Evolutionary conservation across 768 basidiomycete species (phyloP), one percentile per base, ranked within the genome.

Genomic region (Leucocoprinus leucothites): DNA sequence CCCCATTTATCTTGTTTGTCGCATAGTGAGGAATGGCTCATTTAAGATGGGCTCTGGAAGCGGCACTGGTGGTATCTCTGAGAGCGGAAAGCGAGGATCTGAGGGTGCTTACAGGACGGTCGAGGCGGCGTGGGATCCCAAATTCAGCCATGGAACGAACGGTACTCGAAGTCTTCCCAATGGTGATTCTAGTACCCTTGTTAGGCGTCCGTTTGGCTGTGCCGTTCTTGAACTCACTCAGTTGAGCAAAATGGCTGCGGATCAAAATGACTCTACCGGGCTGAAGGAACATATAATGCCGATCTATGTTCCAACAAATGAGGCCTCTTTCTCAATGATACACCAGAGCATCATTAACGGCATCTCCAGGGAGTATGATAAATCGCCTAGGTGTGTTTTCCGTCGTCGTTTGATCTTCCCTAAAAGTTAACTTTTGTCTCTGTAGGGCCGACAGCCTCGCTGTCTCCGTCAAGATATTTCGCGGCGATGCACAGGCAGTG

Each of bases 131-230:
- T 60, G 62, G 62, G 65, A 65, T 38, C 53, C 64, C 31, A 57
- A 58, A 28, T 59, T 64, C 42, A 62, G 65, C 36, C 69, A 69
- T 51, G 58, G 64, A 3, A 31, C 49, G 22, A 58, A 59, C 35
- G 57, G 57, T 13, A 50, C 57, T 9, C 47, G 47, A 16, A 49
- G 19, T 18, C 6, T 13, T 3, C 14, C 21, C 22, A 61, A 66
- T 58, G 56, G 64, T 40, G 48, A 58, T 42, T 57, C 45, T 22
- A 82, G 82, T 9, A 54, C 63, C n/a, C 66, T 71, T 7, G 89
- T 88, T 63, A 82, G 96, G 35, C 76, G 96, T 48, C 96, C 96
- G 0, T 94, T 98, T 65, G 96, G 94, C n/a, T 97, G 94, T 65
- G 96, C 96, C 2, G 87, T 97, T 9, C 72, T 98, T 51, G 92